Conservation (phyloP, 2,329 filamentous ascomycete species). For the Chalaropsis ovoidea region DNA sequence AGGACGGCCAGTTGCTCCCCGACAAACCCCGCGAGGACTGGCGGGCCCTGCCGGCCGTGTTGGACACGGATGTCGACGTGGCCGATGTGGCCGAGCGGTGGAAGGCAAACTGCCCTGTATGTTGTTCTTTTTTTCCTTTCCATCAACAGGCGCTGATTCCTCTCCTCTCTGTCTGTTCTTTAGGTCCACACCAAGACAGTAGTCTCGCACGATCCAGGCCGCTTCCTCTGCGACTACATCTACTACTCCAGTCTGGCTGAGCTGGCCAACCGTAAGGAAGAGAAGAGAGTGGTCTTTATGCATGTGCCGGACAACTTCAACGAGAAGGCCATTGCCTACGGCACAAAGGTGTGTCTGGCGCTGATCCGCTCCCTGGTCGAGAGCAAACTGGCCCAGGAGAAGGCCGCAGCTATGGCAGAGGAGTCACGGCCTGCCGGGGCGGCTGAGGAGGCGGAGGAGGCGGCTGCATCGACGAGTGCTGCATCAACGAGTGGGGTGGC, state of each 20-base stretch:
- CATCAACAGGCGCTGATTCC: neutral
- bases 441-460: too few relatives aligned
- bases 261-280: conserved; percentile 39
- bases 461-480: too few relatives aligned
- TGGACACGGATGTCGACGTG: conserved; percentile 48
- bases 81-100: conserved; percentile 48
- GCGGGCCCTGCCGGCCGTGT: conserved; percentile 44
- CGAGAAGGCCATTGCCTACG: conserved; percentile 39
- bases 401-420: neutral
- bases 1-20: conserved; percentile 52
- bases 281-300: conserved; percentile 53
- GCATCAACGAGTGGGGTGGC: too few relatives aligned
- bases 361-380: conserved; percentile 49
- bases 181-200: conserved; percentile 40
- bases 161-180: conserved; percentile 3
- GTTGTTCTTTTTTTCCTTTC: neutral
- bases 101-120: conserved; percentile 34
- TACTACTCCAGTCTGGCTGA: conserved; percentile 59
- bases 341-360: conserved; percentile 44
- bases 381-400: conserved; percentile 34
- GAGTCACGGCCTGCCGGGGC: too few relatives aligned
- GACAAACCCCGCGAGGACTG: conserved; percentile 42
- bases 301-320: conserved; percentile 57
- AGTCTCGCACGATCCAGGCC: conserved; percentile 59
- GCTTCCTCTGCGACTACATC: conserved; percentile 69